A percentile compares a stretch with the other conserved stretches of the same genome.
phyloP scores from a whole-genome alignment of 208 protist species.

The Strigomonas culicis region DNA sequence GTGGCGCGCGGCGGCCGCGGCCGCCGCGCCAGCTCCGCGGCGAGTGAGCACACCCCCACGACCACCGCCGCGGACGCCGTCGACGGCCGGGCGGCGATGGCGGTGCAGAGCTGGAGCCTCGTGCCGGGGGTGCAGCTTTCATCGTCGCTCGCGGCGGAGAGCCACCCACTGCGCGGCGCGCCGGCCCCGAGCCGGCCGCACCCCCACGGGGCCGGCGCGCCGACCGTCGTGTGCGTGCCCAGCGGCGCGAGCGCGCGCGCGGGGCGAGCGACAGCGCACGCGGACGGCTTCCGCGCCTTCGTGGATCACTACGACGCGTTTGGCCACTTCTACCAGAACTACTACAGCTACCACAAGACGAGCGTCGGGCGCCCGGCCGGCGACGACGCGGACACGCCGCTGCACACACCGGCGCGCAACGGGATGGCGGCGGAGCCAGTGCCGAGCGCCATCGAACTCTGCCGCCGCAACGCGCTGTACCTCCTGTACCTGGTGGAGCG shows the following conservation, averaged over 20 bases:
- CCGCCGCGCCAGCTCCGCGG: neutral
- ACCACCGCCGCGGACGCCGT: neutral
- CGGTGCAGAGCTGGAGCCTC: conserved; percentile 12
- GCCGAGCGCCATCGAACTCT: conserved; percentile 21
- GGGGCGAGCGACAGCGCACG: neutral
- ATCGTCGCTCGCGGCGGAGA: neutral
- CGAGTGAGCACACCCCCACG: neutral
- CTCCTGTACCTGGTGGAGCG: conserved; percentile 24
- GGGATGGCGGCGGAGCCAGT: neutral
- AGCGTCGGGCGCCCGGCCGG: no score
- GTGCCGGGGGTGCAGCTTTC: conserved; percentile 1
- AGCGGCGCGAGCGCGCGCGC: neutral
- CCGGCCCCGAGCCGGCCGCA: neutral
- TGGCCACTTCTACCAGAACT: neutral
- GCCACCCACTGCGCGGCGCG: neutral
- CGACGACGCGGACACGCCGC: no score
- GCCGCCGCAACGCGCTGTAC: conserved; percentile 23
- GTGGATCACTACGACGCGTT: neutral
- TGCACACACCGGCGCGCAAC: no score
- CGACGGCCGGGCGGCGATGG: neutral
- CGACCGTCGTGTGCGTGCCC: neutral
- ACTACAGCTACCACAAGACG: neutral
- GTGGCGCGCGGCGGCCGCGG: neutral
- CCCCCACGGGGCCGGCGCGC: neutral
- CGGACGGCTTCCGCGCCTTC: neutral